phyloP scores from a whole-genome alignment of 2,329 filamentous ascomycete species.

The Apiospora sp. region DNA sequence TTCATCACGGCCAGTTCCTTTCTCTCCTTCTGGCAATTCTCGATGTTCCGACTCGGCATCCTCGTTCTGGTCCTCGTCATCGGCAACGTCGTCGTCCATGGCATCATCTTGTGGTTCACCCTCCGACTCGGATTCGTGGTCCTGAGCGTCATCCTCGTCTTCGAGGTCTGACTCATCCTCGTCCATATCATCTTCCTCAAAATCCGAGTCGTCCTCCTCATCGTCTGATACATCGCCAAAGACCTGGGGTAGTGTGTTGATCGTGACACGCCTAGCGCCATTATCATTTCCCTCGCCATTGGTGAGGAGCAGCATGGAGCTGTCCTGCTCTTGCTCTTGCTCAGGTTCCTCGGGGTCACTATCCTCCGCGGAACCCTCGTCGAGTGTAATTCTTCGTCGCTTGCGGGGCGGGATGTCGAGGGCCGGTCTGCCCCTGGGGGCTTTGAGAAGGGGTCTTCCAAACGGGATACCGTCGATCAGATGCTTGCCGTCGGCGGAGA shows the following conservation, averaged over 20 bases:
- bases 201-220: slow-evolving; percentile 25
- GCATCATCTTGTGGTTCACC: neutral
- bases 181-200: slow-evolving; percentile 21
- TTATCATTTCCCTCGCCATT: slow-evolving; percentile 34
- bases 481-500: slow-evolving; percentile 79
- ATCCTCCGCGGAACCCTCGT: slow-evolving; percentile 31
- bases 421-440: slow-evolving; percentile 66
- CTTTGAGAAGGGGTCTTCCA: slow-evolving; percentile 73
- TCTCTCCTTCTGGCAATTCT: slow-evolving; percentile 46
- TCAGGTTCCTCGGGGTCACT: slow-evolving; percentile 41
- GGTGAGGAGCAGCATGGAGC: slow-evolving; percentile 44
- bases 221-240: slow-evolving; percentile 12
- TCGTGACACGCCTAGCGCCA: neutral
- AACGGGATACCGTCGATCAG: slow-evolving; percentile 87
- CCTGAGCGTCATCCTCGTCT: slow-evolving; percentile 19
- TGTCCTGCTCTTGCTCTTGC: slow-evolving; percentile 33
- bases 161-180: neutral
- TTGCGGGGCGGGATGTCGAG: slow-evolving; percentile 80
- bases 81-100: neutral
- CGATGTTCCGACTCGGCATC: slow-evolving; percentile 45
- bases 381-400: slow-evolving; percentile 59
- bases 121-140: neutral
- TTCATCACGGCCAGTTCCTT: neutral
- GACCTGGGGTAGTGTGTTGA: neutral
- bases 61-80: slow-evolving; percentile 29